Percentiles rank a stretch among this genome's conserved stretches.
Conservation (phyloP, 2,329 filamentous ascomycete genomes). For the Trichoderma sp. region DNA sequence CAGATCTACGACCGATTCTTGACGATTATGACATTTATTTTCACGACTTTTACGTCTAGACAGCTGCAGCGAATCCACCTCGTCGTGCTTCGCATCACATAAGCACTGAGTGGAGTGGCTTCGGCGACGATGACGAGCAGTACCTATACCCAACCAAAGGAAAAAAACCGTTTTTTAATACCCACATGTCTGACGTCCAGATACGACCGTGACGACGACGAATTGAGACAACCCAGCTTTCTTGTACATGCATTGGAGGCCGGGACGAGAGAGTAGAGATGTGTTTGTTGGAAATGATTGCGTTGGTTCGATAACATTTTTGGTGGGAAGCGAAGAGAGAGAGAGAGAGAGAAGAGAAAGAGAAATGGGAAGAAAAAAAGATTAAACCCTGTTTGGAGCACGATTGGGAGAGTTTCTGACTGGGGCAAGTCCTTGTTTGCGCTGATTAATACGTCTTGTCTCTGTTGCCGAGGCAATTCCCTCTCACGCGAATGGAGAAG, state of each 20-base stretch:
- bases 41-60: constrained; percentile 50
- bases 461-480: constrained; percentile 3
- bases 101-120: constrained; percentile 36
- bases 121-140: constrained; percentile 41
- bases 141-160: constrained; percentile 40
- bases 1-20: constrained; percentile 42
- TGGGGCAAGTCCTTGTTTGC: not conserved
- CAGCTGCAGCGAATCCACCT: constrained; percentile 41
- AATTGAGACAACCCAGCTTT: constrained; percentile 26
- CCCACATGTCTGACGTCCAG: constrained; percentile 40
- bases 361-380: not conserved
- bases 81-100: constrained; percentile 34
- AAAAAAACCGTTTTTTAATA: constrained; percentile 34
- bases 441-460: constrained; percentile 16
- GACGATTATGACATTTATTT: constrained; percentile 49
- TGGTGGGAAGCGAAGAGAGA: not conserved
- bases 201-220: constrained; percentile 38
- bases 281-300: constrained; percentile 17
- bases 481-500: not conserved
- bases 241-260: constrained; percentile 19
- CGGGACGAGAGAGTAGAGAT: constrained; percentile 9
- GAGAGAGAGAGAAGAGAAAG: not conserved
- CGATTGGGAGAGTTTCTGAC: not conserved
- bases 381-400: not conserved
- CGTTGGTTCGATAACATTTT: constrained; percentile 5